Evolutionary conservation across 306 rosid genomes (phyloP).

Genomic region (Malus sylvestris): DNA sequence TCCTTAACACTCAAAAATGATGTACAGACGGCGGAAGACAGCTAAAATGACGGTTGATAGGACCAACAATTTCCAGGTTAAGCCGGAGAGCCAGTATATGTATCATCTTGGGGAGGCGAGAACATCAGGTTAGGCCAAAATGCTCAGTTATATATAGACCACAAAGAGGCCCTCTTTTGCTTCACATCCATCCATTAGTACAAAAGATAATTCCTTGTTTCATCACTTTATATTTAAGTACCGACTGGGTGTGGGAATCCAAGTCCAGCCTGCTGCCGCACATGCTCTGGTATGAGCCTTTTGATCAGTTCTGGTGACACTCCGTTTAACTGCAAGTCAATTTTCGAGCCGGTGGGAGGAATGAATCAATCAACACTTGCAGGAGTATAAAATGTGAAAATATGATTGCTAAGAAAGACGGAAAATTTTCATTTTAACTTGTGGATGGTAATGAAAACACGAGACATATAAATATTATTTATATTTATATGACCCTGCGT

Average conservation of each 20-base stretch:
- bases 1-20: conserved; percentile 30
- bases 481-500: too few relatives aligned
- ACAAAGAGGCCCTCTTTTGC: conserved; percentile 32
- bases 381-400: neutral
- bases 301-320: conserved; percentile 65
- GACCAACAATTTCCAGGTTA: conserved; percentile 39
- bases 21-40: conserved; percentile 28
- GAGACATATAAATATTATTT: too few relatives aligned
- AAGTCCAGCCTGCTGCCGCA: conserved; percentile 56
- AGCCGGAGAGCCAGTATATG: conserved; percentile 45
- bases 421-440: neutral
- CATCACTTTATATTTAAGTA: conserved; percentile 41
- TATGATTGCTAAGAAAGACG: neutral
- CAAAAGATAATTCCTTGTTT: conserved; percentile 29
- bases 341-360: neutral
- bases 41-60: conserved; percentile 41
- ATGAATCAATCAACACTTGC: neutral
- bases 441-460: too few relatives aligned
- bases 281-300: conserved; percentile 81
- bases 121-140: conserved; percentile 42
- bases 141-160: conserved; percentile 37
- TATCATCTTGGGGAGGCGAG: conserved; percentile 48
- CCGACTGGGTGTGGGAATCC: conserved; percentile 47
- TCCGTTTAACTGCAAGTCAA: conserved; percentile 54
- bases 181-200: conserved; percentile 29